Base-by-base conservation (phyloP, 192 early-diverging fungal species). In the Glomus cerebriforme region DNA sequence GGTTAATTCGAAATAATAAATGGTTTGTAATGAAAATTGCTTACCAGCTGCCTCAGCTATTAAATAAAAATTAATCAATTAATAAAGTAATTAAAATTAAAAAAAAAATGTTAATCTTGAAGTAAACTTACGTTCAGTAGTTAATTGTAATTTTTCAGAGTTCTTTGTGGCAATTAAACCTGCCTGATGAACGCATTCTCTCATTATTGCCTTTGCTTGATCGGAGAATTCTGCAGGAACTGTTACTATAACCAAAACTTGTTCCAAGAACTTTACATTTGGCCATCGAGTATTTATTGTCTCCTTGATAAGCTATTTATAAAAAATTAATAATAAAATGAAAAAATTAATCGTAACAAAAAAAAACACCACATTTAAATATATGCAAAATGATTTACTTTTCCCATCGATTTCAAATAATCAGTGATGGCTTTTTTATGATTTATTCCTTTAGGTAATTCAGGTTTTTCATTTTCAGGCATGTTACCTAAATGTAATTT, bases 141-240 rank as follows among this genome's bases (percentile, higher is more conserved):
- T 22, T 22, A 54, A 54, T 54, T 54, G 49, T 54, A 54, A 54
- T 22, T 7, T 54, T 54, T 54, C 49, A 7, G 49, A 54, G 49
- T 0, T 54, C 6, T 54, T 54, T 22, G 4, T 4, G 15, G 19
- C 22, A 22, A 54, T 88, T 27, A 89, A 79, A 9, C 81, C 86
- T 15, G 88, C 88, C 15, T 83, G 81, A 49, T 83, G 81, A 31
- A 86, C 86, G 29, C 87, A 87, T 31, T 85, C 84, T 35, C 88
- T 79, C 84, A 89, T 86, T 9, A 86, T 87, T 29, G 80, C 84
- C 73, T 89, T 89, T 58, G 88, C 87, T 49, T 81, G 62, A 39
- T 87, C 87, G 12, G 83, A 83, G 81, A 85, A 88, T 83, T 86
- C 87, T 24, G 87, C 87, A 9, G 87, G 87, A 15, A 88, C 87